phyloP scores from a whole-genome alignment of 129 eudicot species.

The Tanacetum coccineum region DNA sequence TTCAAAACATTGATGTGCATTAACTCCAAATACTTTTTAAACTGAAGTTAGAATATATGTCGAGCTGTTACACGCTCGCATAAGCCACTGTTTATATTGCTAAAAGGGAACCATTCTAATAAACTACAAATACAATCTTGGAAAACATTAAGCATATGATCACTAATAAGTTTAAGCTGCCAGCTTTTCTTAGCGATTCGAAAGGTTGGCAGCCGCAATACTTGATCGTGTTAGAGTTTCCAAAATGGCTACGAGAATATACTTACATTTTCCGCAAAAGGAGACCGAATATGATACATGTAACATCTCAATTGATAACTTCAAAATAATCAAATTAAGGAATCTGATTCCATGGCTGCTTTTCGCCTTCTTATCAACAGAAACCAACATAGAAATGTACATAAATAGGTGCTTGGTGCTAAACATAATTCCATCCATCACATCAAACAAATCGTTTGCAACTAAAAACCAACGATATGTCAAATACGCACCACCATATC shows the following conservation, averaged over 20 bases:
- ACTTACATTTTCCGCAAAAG: background rate
- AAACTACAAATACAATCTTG: too few species aligned
- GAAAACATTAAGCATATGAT: too few species aligned
- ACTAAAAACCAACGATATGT: background rate
- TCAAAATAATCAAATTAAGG: background rate
- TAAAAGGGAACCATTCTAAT: too few species aligned
- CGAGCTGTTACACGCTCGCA: too few species aligned
- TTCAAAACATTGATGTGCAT: too few species aligned
- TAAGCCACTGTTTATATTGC: too few species aligned
- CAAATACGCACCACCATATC: slow-evolving; percentile 4
- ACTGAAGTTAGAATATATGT: too few species aligned
- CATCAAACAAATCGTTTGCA: background rate
- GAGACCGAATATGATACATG: background rate
- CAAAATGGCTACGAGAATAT: background rate
- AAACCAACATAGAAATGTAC: background rate
- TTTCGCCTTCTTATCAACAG: background rate
- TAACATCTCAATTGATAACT: background rate
- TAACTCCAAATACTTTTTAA: too few species aligned
- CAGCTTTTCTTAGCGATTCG: background rate
- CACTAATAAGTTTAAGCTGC: background rate
- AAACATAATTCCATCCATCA: background rate
- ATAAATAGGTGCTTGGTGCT: background rate
- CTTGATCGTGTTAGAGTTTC: background rate
- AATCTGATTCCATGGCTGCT: slow-evolving; percentile 20
- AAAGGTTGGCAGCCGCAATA: slow-evolving; percentile 9